Conservation (phyloP, 2,329 filamentous ascomycete genomes). For the Cercospora sp. region DNA sequence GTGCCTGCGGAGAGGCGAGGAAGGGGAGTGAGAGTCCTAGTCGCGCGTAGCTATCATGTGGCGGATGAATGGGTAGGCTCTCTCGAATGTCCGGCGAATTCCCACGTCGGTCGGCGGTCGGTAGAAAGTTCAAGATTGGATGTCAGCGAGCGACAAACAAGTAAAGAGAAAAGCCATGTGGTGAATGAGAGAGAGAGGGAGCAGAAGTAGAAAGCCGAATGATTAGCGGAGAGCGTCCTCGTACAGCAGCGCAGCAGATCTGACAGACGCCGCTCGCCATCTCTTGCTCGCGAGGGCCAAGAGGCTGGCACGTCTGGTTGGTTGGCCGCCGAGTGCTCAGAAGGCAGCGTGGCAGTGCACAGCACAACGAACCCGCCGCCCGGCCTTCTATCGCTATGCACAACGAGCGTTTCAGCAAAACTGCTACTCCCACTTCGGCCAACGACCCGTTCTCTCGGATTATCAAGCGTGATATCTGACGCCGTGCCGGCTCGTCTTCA, state of each 20-base stretch:
- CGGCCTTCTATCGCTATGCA: neutral
- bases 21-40: neutral
- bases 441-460: neutral
- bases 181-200: neutral
- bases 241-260: conserved; percentile 1
- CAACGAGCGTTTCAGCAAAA: neutral
- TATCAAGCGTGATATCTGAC: neutral
- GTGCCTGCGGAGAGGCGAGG: neutral
- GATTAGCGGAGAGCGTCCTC: neutral
- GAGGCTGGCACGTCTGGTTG: neutral
- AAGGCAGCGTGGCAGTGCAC: neutral
- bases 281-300: neutral
- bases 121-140: neutral
- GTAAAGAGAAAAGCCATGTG: neutral
- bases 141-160: neutral
- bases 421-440: neutral
- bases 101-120: neutral
- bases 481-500: neutral
- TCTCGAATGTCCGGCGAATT: neutral
- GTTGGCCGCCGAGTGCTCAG: neutral
- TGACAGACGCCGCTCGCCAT: neutral
- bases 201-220: neutral
- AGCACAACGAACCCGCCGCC: neutral
- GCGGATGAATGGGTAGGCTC: neutral
- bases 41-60: neutral